Evolutionary conservation across 805 yeast species (phyloP).

Genomic region (Jamesozyma spencerorum): DNA sequence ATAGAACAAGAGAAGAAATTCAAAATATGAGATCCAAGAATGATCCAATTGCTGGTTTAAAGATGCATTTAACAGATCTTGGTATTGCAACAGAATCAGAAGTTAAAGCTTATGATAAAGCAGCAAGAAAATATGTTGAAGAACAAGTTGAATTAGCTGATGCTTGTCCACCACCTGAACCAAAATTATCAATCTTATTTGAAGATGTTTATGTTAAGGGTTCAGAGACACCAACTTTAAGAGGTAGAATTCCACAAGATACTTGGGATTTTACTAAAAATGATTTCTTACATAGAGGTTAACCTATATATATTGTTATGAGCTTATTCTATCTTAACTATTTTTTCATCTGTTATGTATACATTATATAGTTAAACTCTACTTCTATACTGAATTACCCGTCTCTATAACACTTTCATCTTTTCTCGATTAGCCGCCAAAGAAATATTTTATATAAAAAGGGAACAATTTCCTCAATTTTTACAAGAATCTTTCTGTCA

Average conservation of each 20-base stretch:
- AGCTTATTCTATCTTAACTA: background rate
- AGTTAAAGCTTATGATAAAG: conserved; percentile 89
- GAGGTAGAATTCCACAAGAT: conserved; percentile 96
- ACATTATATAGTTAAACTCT: too few relatives aligned
- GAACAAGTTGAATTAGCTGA: conserved; percentile 92
- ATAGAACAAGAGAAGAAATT: conserved; percentile 99
- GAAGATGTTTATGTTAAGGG: conserved; percentile 97
- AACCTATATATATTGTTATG: conserved; percentile 1
- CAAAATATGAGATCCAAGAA: conserved; percentile 98
- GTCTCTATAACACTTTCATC: too few relatives aligned
- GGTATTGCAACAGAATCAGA: conserved; percentile 89
- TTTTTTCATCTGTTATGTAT: background rate
- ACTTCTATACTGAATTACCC: too few relatives aligned
- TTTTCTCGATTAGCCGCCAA: too few relatives aligned
- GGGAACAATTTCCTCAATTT: too few relatives aligned
- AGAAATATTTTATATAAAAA: too few relatives aligned
- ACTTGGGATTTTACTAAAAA: conserved; percentile 67
- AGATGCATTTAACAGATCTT: conserved; percentile 73
- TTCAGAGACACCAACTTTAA: conserved; percentile 79
- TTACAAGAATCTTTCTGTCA: too few relatives aligned
- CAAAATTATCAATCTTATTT: conserved; percentile 86
- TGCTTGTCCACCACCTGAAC: conserved; percentile 90
- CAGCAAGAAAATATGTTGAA: conserved; percentile 90
- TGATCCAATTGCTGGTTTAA: conserved; percentile 95
- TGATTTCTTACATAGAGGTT: conserved; percentile 33